A percentile compares a stretch with the other conserved stretches of the same genome.
phyloP scores from a whole-genome alignment of 257 asterid species.

The Ballota nigra region DNA sequence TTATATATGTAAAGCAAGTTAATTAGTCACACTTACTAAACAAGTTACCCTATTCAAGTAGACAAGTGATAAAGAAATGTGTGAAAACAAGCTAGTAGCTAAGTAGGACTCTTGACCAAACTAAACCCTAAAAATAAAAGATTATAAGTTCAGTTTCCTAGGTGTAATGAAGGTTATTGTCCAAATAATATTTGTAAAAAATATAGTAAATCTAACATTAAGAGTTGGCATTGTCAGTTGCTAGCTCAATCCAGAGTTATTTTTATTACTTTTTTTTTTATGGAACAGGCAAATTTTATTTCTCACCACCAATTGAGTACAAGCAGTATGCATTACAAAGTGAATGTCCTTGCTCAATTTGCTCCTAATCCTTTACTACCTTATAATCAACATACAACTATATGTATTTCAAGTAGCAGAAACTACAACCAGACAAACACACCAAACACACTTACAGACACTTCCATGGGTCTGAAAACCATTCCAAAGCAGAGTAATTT shows the following conservation, averaged over 20 bases:
- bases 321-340: too few relatives aligned
- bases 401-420: too few relatives aligned
- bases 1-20: slow-evolving; percentile 4
- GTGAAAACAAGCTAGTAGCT: slow-evolving; percentile 34
- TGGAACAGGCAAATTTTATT: too few relatives aligned
- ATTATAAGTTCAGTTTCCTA: slow-evolving; percentile 45
- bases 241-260: slow-evolving; percentile 35
- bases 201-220: slow-evolving; percentile 29
- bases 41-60: slow-evolving; percentile 25
- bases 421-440: too few relatives aligned
- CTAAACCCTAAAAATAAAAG: slow-evolving; percentile 23
- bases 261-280: too few relatives aligned
- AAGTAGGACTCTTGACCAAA: slow-evolving; percentile 56
- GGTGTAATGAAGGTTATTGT: slow-evolving; percentile 42
- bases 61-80: slow-evolving; percentile 30
- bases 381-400: too few relatives aligned
- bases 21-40: slow-evolving; percentile 24
- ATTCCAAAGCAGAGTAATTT: too few relatives aligned
- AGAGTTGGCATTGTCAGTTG: slow-evolving; percentile 51
- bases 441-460: too few relatives aligned
- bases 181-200: slow-evolving; percentile 18
- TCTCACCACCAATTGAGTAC: too few relatives aligned
- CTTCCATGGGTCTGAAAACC: too few relatives aligned
- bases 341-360: too few relatives aligned
- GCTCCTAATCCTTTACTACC: too few relatives aligned